Evolutionary conservation across 2,329 filamentous ascomycete species (phyloP), one percentile per base, ranked within the genome.

Genomic region (Basipetospora chlamydospora): DNA sequence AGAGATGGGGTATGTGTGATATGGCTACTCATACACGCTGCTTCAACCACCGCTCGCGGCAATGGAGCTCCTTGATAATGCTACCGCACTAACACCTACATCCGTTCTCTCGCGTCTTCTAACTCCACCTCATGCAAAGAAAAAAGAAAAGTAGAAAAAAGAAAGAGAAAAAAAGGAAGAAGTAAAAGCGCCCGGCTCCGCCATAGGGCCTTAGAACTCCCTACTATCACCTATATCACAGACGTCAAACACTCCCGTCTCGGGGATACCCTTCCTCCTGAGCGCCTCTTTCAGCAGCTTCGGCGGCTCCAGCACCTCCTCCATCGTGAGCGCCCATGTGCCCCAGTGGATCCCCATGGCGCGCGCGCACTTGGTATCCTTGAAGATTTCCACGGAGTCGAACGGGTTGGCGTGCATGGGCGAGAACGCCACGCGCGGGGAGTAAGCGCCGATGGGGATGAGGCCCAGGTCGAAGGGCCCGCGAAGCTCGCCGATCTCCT

Each of bases 341-440:
- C 86, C 87, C 86, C 87, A 95, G 52, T 95, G 88, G 47, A 95
- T 94, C 2, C 74, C 87, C 60, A 95, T 66, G 16, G 86, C 87
- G 13, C 61, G 64, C 47, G 71, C 66, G 61, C 87, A 95, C 46
- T 69, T 70, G 1, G 84, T 92, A 47, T 95, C 87, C 6, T 65
- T 56, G 56, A 94, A 94, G 46, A 96, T 94, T 48, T 90, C 84
- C 26, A 94, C 86, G 0, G 79, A 73, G 52, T 96, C 88, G 45
- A 75, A 77, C 0, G 88, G 88, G 52, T 92, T 82, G 6, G 82
- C 80, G 54, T 96, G 88, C 68, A 92, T 77, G 15, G 75, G 63
- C 32, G 77, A 85, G 64, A 90, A 87, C 43, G 90, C 54, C 39
- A 55, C 57, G 17, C 82, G 67, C 1, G 81, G 82, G 41, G 73